Percentiles rank a stretch among this genome's conserved stretches.
These are phyloP conservation scores for Boletus rubescentipes DNA, from an alignment of 768 basidiomycete species.

Conservation along the genomic window DNA sequence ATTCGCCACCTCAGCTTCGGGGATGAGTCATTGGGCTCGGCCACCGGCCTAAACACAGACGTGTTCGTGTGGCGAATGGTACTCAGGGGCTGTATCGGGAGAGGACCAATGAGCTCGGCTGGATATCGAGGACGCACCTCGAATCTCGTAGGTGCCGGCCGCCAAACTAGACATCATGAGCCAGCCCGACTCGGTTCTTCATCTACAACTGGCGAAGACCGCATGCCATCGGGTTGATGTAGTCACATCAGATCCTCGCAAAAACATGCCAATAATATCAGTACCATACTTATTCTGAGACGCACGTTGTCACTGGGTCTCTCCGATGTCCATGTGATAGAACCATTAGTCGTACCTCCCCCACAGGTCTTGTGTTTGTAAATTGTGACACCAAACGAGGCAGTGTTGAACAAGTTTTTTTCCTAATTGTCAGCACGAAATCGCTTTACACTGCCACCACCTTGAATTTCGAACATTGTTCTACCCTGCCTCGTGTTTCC, in stretches of 20 bases:
- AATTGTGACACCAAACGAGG: not conserved
- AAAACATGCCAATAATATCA: constrained; percentile 20
- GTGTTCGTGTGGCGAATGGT: not conserved
- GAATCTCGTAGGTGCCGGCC: constrained; percentile 26
- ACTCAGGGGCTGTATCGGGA: constrained; percentile 19
- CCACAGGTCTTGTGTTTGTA: not conserved
- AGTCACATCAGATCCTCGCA: constrained; percentile 17
- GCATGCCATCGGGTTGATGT: constrained; percentile 4
- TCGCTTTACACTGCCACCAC: constrained; percentile 2
- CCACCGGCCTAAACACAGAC: not conserved
- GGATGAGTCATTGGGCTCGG: not conserved
- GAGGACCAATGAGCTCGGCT: constrained; percentile 45
- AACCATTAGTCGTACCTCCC: too few relatives aligned
- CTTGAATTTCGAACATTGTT: too few relatives aligned
- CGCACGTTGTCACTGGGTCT: not conserved
- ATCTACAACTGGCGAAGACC: too few relatives aligned
- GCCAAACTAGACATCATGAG: constrained; percentile 36
- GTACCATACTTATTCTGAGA: not conserved
- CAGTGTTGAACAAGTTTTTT: constrained; percentile 1
- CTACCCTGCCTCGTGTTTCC: not conserved
- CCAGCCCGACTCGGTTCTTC: too few relatives aligned
- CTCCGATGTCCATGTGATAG: not conserved
- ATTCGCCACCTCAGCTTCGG: not conserved
- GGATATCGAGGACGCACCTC: constrained; percentile 28
- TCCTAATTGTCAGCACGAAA: not conserved